Conservation (phyloP, 148 eudicot genomes). For the Rhododendron henanense region DNA sequence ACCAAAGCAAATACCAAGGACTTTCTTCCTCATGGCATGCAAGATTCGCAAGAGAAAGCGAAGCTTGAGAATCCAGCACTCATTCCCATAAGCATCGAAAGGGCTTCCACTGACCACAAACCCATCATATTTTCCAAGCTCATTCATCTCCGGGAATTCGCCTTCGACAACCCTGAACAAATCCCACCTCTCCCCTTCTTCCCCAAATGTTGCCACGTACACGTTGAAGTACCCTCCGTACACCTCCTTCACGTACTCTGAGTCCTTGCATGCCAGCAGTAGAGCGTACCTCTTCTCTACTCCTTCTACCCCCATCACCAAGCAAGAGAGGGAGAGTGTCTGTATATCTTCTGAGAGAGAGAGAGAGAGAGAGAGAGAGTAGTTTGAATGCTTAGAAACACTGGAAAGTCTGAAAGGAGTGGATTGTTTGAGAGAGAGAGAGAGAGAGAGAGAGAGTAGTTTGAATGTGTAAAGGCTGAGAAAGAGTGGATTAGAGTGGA, state of each 20-base stretch:
- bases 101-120: conserved; percentile 79
- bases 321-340: neutral
- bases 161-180: conserved; percentile 63
- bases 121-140: conserved; percentile 54
- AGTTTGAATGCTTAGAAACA: neutral
- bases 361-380: neutral
- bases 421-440: too few relatives aligned
- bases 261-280: conserved; percentile 55
- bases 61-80: conserved; percentile 62
- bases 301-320: conserved; percentile 22
- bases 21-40: conserved; percentile 49
- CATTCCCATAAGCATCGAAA: conserved; percentile 62
- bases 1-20: conserved; percentile 82
- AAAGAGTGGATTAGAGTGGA: neutral
- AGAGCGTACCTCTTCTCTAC: conserved; percentile 32
- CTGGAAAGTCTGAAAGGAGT: too few relatives aligned
- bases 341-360: neutral
- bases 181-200: conserved; percentile 65
- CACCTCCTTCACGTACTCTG: conserved; percentile 57
- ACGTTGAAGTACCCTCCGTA: conserved; percentile 72
- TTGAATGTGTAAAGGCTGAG: neutral
- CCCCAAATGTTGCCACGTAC: conserved; percentile 48
- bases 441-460: neutral
- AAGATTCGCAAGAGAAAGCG: conserved; percentile 48
- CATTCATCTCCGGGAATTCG: conserved; percentile 45